A percentile compares a stretch with the other conserved stretches of the same genome.
phyloP scores from a whole-genome alignment of 1,284 basidiomycete genomes.

The Cystobasidiaceae sp. region DNA sequence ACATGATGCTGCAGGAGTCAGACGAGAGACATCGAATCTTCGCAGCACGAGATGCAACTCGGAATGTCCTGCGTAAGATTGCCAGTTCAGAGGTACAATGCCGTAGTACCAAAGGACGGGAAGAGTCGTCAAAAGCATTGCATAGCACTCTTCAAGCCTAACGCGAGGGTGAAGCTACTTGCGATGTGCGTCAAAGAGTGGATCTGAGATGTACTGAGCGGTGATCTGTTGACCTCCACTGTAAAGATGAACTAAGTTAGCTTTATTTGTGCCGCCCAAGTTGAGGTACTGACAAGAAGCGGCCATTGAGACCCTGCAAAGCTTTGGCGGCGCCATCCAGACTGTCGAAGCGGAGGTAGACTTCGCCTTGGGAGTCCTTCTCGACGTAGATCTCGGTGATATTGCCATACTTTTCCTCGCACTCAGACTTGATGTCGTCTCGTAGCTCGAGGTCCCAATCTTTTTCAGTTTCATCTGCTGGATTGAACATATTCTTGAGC shows the following conservation, averaged over 20 bases:
- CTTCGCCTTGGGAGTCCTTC: slow-evolving; percentile 94
- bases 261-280: not conserved
- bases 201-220: slow-evolving; percentile 69
- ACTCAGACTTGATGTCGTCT: slow-evolving; percentile 91
- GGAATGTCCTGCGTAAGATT: too few species aligned
- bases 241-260: too few species aligned
- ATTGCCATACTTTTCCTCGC: slow-evolving; percentile 80
- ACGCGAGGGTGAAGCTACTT: slow-evolving; percentile 10
- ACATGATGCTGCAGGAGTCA: too few species aligned
- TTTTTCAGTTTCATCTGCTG: slow-evolving; percentile 89
- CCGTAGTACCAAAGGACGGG: too few species aligned
- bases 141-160: too few species aligned
- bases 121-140: too few species aligned
- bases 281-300: slow-evolving; percentile 45
- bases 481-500: slow-evolving; percentile 93
- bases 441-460: slow-evolving; percentile 96
- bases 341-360: slow-evolving; percentile 85
- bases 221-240: slow-evolving; percentile 29
- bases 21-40: too few species aligned
- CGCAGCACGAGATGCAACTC: too few species aligned
- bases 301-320: slow-evolving; percentile 81
- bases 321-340: slow-evolving; percentile 76
- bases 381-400: slow-evolving; percentile 87
- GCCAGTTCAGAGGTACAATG: too few species aligned
- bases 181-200: slow-evolving; percentile 71